A percentile compares a stretch with the other conserved stretches of the same genome.
Conservation (phyloP, 352 stramenopile genomes). For the Pilasporangium apinafurcum region DNA sequence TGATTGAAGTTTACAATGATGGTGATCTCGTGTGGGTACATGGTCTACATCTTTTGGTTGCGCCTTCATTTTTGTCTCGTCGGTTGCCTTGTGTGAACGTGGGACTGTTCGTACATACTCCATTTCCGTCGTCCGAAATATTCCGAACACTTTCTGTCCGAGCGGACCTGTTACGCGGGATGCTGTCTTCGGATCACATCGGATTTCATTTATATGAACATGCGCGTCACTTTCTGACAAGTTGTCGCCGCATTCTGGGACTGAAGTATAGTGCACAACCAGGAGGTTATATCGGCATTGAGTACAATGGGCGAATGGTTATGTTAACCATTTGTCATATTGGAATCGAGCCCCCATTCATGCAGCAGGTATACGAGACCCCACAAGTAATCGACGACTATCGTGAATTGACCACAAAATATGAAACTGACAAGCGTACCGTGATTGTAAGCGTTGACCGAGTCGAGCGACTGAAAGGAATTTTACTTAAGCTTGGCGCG, state of each 20-base stretch:
- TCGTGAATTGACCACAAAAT: constrained; percentile 32
- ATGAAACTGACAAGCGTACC: constrained; percentile 41
- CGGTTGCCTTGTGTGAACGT: constrained; percentile 92
- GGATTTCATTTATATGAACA: constrained; percentile 99
- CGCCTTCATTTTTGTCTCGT: constrained; percentile 95
- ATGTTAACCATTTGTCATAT: constrained; percentile 97
- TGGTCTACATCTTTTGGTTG: constrained; percentile 96
- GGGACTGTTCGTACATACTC: constrained; percentile 98
- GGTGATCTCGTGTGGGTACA: constrained; percentile 96
- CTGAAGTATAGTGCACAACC: constrained; percentile 90
- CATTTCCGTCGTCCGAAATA: constrained; percentile 98
- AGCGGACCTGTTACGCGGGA: constrained; percentile 93
- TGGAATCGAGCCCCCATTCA: constrained; percentile 92
- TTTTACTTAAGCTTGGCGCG: constrained; percentile 95
- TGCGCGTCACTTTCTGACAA: constrained; percentile 97
- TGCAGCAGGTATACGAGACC: constrained; percentile 57
- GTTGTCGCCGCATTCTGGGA: constrained; percentile 86
- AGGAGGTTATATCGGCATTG: constrained; percentile 90
- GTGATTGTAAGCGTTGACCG: constrained; percentile 94
- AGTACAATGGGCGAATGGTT: constrained; percentile 96
- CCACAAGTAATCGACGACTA: constrained; percentile 46
- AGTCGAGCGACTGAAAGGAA: constrained; percentile 96
- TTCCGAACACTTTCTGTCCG: constrained; percentile 97
- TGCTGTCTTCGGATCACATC: constrained; percentile 97
- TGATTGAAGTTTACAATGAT: constrained; percentile 89